Conservation (phyloP, 345 rosid genomes). For the Eutrema yunnanense region DNA sequence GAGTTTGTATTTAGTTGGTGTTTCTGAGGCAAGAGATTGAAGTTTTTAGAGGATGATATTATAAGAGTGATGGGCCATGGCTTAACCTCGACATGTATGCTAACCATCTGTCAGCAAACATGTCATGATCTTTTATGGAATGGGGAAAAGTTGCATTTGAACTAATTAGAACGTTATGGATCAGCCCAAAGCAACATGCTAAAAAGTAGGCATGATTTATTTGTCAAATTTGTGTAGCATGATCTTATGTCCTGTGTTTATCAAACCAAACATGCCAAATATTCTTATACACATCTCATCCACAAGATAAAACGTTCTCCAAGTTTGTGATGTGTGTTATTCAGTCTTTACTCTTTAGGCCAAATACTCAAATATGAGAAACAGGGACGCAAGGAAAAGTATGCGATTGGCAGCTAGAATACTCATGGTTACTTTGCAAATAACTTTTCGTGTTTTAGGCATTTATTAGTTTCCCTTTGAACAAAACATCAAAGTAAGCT, state of each 20-base stretch:
- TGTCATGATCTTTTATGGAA: not conserved
- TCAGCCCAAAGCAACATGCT: not conserved
- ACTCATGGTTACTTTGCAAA: not conserved
- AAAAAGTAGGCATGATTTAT: too few relatives aligned
- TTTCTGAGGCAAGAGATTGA: not conserved
- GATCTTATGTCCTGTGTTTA: not conserved
- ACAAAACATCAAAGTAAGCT: not conserved
- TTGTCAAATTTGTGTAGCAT: too few relatives aligned
- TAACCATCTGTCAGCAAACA: not conserved
- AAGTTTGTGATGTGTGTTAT: not conserved
- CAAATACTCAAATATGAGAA: not conserved
- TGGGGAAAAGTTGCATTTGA: not conserved
- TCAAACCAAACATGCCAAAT: not conserved
- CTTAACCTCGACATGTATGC: not conserved
- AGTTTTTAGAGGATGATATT: not conserved
- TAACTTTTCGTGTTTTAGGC: not conserved
- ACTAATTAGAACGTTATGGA: not conserved
- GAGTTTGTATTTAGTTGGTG: not conserved
- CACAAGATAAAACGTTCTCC: not conserved
- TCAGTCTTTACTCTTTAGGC: not conserved
- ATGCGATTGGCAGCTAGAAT: not conserved
- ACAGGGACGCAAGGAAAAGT: not conserved
- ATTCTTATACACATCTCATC: not conserved
- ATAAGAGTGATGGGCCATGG: not conserved
- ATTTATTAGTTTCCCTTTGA: not conserved